Evolutionary conservation across 129 eudicot species (phyloP), one percentile per base, ranked within the genome.

Genomic region (Sambucus nigra): DNA sequence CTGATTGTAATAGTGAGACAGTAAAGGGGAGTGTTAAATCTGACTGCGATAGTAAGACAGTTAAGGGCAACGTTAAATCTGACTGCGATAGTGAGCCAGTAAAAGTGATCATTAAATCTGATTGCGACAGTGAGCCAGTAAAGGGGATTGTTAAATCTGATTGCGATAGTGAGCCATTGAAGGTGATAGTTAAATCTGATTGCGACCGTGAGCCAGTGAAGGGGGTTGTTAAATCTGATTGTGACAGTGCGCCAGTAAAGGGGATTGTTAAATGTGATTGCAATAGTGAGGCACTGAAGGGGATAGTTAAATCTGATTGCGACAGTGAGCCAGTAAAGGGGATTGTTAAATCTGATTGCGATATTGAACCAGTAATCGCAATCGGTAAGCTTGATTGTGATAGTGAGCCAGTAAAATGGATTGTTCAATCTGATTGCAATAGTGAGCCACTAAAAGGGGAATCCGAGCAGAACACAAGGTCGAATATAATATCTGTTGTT

Each of bases 261-360:
- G 74, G 95, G 53, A 69, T 57, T 39, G 78, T 79, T 41, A 86
- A 80, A 75, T n/a, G n/a, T n/a, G 78, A 76, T 75, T 72, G 76
- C 32, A 73, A 68, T 47, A 64, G 45, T 20, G 75, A 67, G 60
- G 71, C 75, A 18, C 61, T 63, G 47, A 55, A 47, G 2, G 63
- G 56, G 25, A 18, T 23, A 19, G 21, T 11, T n/a, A 25, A 19
- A 24, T 50, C 65, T 24, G 59, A 51, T 33, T 17, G 45, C 49
- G 59, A 4, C 53, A 57, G 13, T 57, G 53, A 57, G 64, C 35
- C 68, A 56, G 55, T n/a, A n/a, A 60, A 65, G 46, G 74, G 95
- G 53, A 69, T 57, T 39, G 78, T 79, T 41, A 86, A 80, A 75
- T n/a, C n/a, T n/a, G 78, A 76, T 75, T 72, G 76, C 32, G 75